Conservation (phyloP, 352 stramenopile species). For the Globisporangium cylindrosporum region DNA sequence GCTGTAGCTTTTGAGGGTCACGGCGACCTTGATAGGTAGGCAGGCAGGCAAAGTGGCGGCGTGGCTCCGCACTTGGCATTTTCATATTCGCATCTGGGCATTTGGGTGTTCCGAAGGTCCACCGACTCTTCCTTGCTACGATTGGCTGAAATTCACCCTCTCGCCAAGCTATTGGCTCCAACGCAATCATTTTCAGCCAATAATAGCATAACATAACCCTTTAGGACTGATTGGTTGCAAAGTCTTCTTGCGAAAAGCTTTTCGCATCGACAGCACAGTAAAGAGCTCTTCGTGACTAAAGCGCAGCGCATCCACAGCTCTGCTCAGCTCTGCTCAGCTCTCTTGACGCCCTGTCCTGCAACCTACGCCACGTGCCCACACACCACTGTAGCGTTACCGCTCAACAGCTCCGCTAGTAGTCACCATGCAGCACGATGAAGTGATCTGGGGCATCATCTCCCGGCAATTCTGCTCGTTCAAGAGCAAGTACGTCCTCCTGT, state of each 20-base stretch:
- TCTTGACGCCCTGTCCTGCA: neutral
- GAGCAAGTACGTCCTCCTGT: constrained; percentile 72
- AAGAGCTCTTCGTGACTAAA: constrained; percentile 1
- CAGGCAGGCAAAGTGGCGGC: too few species aligned
- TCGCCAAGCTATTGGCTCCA: neutral
- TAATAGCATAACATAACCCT: neutral
- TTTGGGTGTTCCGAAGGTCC: constrained; percentile 4
- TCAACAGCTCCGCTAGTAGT: neutral
- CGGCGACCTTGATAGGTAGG: too few species aligned
- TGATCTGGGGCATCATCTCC: constrained; percentile 99
- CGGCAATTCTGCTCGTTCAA: constrained; percentile 99
- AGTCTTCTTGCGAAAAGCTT: constrained; percentile 8
- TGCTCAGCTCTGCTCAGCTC: neutral
- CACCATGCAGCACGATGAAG: constrained; percentile 96
- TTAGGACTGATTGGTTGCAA: constrained; percentile 21
- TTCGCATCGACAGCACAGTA: constrained; percentile 12
- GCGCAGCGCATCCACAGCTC: neutral
- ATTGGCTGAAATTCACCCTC: constrained; percentile 8
- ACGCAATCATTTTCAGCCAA: neutral
- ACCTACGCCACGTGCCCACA: neutral
- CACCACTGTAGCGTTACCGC: neutral
- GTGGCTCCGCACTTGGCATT: too few species aligned
- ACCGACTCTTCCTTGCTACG: neutral
- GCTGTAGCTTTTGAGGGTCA: too few species aligned
- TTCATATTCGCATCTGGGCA: too few species aligned